Conservation (phyloP, 352 stramenopile genomes). For the Phytophthora tentaculata region DNA sequence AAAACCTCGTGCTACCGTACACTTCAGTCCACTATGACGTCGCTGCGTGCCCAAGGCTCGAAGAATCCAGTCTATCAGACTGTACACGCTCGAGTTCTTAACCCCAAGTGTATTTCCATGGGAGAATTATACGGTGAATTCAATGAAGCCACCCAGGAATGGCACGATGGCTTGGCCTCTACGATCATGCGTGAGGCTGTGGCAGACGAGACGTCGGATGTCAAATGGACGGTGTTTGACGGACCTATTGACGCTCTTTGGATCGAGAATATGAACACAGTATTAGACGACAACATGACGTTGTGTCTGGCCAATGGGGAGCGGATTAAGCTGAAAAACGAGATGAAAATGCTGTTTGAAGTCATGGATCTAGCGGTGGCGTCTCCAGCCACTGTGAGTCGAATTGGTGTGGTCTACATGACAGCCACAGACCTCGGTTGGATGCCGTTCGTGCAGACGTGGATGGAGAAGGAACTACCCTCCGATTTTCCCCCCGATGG, state of each 20-base stretch:
- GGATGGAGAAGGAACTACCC: conserved; percentile 76
- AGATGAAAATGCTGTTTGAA: conserved; percentile 96
- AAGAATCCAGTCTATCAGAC: conserved; percentile 86
- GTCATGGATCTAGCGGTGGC: conserved; percentile 93
- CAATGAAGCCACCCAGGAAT: conserved; percentile 91
- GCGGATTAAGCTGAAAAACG: conserved; percentile 85
- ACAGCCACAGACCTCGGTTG: conserved; percentile 89
- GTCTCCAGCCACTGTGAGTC: conserved; percentile 90
- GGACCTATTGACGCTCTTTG: conserved; percentile 95
- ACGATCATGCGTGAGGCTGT: conserved; percentile 85
- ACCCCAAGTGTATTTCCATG: conserved; percentile 90
- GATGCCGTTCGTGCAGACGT: conserved; percentile 91
- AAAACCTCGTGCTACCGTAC: conserved; percentile 92
- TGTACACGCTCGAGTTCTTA: conserved; percentile 74
- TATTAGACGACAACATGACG: conserved; percentile 96
- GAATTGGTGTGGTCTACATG: conserved; percentile 83
- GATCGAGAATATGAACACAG: conserved; percentile 98
- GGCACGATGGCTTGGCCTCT: conserved; percentile 83
- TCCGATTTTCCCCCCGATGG: conserved; percentile 46
- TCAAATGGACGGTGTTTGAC: conserved; percentile 94
- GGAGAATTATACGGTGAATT: conserved; percentile 89
- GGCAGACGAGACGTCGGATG: conserved; percentile 61
- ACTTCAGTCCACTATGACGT: conserved; percentile 88
- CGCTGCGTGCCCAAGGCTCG: conserved; percentile 59
- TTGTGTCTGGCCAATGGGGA: conserved; percentile 94